Evolutionary conservation across 2,329 filamentous ascomycete genomes (phyloP).

Genomic region (Fusarium nanum): DNA sequence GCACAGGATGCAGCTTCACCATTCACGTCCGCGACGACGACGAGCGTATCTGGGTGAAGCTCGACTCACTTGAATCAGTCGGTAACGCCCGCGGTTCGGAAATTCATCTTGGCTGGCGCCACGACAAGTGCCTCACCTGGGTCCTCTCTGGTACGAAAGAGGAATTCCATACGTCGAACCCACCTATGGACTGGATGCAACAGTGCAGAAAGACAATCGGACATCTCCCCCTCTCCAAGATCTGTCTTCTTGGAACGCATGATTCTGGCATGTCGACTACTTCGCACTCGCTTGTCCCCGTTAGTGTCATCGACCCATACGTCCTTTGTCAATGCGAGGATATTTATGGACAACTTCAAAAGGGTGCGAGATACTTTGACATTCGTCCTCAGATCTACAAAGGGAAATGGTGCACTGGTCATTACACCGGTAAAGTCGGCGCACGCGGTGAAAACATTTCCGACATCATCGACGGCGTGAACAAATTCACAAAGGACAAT

Average conservation of each 20-base stretch:
- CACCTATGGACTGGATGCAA: slow-evolving; percentile 18
- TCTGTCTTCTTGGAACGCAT: slow-evolving; percentile 7
- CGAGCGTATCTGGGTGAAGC: slow-evolving; percentile 8
- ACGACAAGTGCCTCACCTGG: slow-evolving; percentile 14
- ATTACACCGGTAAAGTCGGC: slow-evolving; percentile 8
- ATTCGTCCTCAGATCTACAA: slow-evolving; percentile 9
- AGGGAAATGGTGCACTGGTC: slow-evolving; percentile 1
- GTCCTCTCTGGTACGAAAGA: slow-evolving; percentile 7
- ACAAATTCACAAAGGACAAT: slow-evolving; percentile 12
- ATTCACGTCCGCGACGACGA: slow-evolving; percentile 19
- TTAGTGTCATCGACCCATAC: slow-evolving; percentile 1
- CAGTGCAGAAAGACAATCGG: background rate
- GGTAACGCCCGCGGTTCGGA: slow-evolving; percentile 4
- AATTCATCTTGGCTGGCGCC: slow-evolving; percentile 13
- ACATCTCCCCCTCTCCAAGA: slow-evolving; percentile 2
- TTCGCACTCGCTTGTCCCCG: background rate
- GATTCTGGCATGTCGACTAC: slow-evolving; percentile 19
- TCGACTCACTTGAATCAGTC: background rate
- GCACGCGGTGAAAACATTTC: slow-evolving; percentile 10
- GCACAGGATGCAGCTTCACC: slow-evolving; percentile 6
- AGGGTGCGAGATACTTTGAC: slow-evolving; percentile 6
- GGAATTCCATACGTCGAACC: background rate
- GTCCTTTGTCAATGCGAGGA: slow-evolving; percentile 6
- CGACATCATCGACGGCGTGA: background rate
- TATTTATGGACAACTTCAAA: background rate